phyloP scores from a whole-genome alignment of 1,284 basidiomycete genomes.

The Rhodofomes roseus region DNA sequence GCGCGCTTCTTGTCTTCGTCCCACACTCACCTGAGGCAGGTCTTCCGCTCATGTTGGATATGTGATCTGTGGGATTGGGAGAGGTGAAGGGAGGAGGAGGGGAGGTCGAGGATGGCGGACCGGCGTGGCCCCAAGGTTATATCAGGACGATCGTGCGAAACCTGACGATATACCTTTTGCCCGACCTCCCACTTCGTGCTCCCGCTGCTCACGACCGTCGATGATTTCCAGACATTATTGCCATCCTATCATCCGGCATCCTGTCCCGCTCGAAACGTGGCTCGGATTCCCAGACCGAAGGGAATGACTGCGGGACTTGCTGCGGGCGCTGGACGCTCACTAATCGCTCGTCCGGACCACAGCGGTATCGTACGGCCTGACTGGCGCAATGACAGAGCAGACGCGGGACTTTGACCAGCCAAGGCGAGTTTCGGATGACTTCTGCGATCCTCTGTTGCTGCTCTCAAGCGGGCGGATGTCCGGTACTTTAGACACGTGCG shows the following conservation, averaged over 20 bases:
- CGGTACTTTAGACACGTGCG: too few relatives aligned
- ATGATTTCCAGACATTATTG: neutral
- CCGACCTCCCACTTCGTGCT: neutral
- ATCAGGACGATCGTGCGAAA: slow-evolving; percentile 4
- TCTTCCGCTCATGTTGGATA: slow-evolving; percentile 31
- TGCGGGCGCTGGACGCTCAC: too few relatives aligned
- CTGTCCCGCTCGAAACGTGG: neutral
- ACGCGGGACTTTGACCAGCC: too few relatives aligned
- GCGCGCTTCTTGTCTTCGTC: neutral
- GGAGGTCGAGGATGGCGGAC: neutral
- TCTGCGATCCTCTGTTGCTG: too few relatives aligned
- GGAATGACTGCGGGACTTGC: neutral
- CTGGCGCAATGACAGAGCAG: too few relatives aligned
- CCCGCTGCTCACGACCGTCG: neutral
- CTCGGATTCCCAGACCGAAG: neutral
- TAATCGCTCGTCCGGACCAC: too few relatives aligned
- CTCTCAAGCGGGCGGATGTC: too few relatives aligned
- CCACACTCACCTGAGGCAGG: slow-evolving; percentile 30
- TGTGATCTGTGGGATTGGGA: neutral
- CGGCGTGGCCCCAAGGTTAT: slow-evolving; percentile 1
- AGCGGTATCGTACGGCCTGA: too few relatives aligned
- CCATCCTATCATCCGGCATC: neutral
- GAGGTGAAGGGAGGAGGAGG: neutral
- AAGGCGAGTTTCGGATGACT: too few relatives aligned
- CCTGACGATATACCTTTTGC: neutral